Evolutionary conservation across 257 asterid species (phyloP), one percentile per base, ranked within the genome.

Genomic region (Salvia splendens): DNA sequence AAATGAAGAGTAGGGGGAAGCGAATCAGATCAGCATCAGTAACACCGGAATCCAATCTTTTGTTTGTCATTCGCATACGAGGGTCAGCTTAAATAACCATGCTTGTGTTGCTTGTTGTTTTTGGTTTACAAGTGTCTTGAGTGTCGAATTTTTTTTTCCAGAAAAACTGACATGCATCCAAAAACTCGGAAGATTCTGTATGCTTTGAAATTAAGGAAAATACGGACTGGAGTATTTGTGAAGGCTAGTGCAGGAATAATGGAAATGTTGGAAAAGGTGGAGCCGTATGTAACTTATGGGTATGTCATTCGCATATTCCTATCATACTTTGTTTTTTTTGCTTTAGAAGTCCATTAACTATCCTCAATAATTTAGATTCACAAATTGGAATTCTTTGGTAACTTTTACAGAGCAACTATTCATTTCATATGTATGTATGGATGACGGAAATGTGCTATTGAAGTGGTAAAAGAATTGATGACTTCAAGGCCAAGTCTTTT

Each of bases 151-250:
- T 48, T 32, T 6, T 42, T 38, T 71, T 78, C 56, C 86, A 93
- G 99, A 45, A 93, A 90, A 81, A 80, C 78, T 72, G 97, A 90
- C 55, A 85, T 93, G 94, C 94, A 84, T 67, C 89, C 96, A 1
- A 79, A 66, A 49, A 86, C 95, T 3, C 76, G 94, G 33, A 88
- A 90, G 81, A 11, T 78, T 59, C 58, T 93, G 68, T 72, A 90
- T 78, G 82, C 96, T 7, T 75, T 93, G 91, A 82, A 91, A 61
- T 71, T 93, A 77, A 77, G 91, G 78, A 88, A 79, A 78, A 65
- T 83, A 24, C 83, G 85, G 74, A 75, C 53, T 64, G 99, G 97
- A 32, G 97, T 90, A 30, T 93, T 93, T 85, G 89, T 88, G 11
- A 81, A 81, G 85, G 95, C n/a, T n/a, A n/a, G n/a, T n/a, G n/a